Base-by-base conservation (phyloP, 2,329 filamentous ascomycete genomes). In the Trichoderma harzianum region DNA sequence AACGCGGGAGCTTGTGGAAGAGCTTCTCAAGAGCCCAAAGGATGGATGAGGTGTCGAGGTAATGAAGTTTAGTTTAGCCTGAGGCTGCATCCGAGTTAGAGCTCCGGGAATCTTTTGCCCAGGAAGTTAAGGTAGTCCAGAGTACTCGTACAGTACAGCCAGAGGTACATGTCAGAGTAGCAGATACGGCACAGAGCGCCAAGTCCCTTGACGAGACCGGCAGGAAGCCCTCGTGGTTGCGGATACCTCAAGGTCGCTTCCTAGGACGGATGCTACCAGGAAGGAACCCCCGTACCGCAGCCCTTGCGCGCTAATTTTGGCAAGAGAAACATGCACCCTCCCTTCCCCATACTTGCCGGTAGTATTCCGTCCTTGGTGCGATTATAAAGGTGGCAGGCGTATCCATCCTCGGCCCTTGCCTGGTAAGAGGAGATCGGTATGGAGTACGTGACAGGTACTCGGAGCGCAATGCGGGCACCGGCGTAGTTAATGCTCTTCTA, bases 151-250 rank as follows among this genome's bases (percentile, higher is more conserved):
- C 12, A 18, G 14, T 53, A 51, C n/a, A 18, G 14, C n/a, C 18
- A 34, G 21, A 26, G 34, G n/a, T 55, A 53, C 30, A 12, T 14
- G n/a, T 7, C 1, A 16, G 10, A 10, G 18, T 12, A 51, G 43
- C 43, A 51, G 43, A 51, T 7, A 8, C 12, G 32, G 24, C 26
- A 39, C 21, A 32, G 30, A 10, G 64, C 32, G 32, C n/a, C 14
- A 39, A 39, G 43, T 69, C 60, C 66, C 66, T 53, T 69, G 55
- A 51, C 39, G 36, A 47, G 53, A 21, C 36, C 55, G 55, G 55
- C 36, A 61, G 39, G 55, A 69, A 61, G 66, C 66, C 55, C 66
- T 69, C 66, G 66, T 69, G 66, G 66, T 30, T 69, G 66, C 66
- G 66, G 55, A 69, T 61, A 68, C 65, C 65, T 57, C 32, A 57